Evolutionary conservation across 306 rosid species (phyloP).

Genomic region (Cucumis hystrix): DNA sequence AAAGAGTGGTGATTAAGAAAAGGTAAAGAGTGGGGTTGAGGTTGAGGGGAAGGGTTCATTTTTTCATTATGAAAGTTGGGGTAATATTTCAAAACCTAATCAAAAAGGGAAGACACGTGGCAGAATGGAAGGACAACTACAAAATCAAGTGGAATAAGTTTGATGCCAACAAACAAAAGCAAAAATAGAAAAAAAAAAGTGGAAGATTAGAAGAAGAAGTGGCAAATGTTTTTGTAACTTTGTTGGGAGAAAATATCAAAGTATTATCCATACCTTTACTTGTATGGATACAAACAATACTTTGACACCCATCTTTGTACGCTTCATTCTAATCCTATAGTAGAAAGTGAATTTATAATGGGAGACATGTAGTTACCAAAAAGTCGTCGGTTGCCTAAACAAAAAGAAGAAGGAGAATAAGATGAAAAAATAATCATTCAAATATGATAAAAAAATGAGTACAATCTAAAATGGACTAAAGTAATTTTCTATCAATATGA

Average conservation of each 20-base stretch:
- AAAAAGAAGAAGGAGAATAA: too few species aligned
- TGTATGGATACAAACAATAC: too few species aligned
- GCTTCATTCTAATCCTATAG: too few species aligned
- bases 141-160: not conserved
- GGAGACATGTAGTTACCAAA: too few species aligned
- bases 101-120: not conserved
- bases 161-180: not conserved
- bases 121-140: not conserved
- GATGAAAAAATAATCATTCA: too few species aligned
- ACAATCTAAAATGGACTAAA: too few species aligned
- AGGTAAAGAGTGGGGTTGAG: not conserved
- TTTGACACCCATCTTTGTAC: too few species aligned
- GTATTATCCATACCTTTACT: too few species aligned
- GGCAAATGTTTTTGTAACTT: not conserved
- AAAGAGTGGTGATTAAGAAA: conserved; percentile 4
- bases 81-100: not conserved
- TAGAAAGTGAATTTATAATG: too few species aligned
- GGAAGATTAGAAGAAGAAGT: not conserved
- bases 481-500: too few species aligned
- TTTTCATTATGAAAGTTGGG: not conserved
- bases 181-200: not conserved
- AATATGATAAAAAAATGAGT: too few species aligned
- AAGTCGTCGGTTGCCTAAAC: too few species aligned
- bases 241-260: not conserved
- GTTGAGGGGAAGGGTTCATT: not conserved